Evolutionary conservation across 345 rosid species (phyloP).

Genomic region (rapeseed (Brassica napus)): Da-Ae NC_063450.1:52557001-52557500

Average conservation of each 20-base stretch:
- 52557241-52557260: slow-evolving; percentile 20
- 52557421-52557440: slow-evolving; percentile 30
- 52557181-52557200: slow-evolving; percentile 45
- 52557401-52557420: slow-evolving; percentile 49
- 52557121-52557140: slow-evolving; percentile 50
- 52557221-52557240: not conserved
- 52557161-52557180: slow-evolving; percentile 57
- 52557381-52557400: slow-evolving; percentile 56
- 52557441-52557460: slow-evolving; percentile 46
- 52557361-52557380: slow-evolving; percentile 41
- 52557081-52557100: slow-evolving; percentile 59
- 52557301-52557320: slow-evolving; percentile 48
- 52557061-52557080: slow-evolving; percentile 55
- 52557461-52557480: slow-evolving; percentile 48
- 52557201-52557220: slow-evolving; percentile 15
- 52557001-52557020: not conserved
- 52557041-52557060: not conserved
- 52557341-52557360: slow-evolving; percentile 54
- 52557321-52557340: slow-evolving; percentile 54
- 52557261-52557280: slow-evolving; percentile 57
- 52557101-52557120: slow-evolving; percentile 53
- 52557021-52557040: not conserved
- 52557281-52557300: slow-evolving; percentile 47
- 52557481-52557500: slow-evolving; percentile 47
- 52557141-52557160: slow-evolving; percentile 49